Conservation (phyloP, 352 stramenopile genomes). For the Phytophthora cactorum region DNA sequence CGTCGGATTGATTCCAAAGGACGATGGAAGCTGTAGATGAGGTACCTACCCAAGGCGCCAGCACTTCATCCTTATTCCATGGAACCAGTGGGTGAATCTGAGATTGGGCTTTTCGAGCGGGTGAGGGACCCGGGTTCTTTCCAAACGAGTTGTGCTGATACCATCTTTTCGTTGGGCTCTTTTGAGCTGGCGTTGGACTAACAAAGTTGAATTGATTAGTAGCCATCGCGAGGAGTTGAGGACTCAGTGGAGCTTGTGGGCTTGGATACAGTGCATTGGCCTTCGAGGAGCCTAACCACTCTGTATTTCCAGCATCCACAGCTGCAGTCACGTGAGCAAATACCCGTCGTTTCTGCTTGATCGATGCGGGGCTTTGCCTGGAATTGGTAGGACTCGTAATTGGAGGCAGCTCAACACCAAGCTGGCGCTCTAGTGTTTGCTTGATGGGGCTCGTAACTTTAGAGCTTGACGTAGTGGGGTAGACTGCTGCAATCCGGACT, state of each 20-base stretch:
- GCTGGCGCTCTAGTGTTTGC: constrained; percentile 51
- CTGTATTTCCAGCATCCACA: constrained; percentile 27
- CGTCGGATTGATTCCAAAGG: background rate
- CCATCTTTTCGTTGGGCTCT: constrained; percentile 20
- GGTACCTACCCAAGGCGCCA: constrained; percentile 21
- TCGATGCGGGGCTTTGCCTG: constrained; percentile 34
- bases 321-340: constrained; percentile 46
- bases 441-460: constrained; percentile 16
- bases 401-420: constrained; percentile 64
- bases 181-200: constrained; percentile 12
- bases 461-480: constrained; percentile 13
- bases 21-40: constrained; percentile 21
- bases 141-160: constrained; percentile 22
- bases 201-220: constrained; percentile 57
- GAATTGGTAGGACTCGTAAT: constrained; percentile 27
- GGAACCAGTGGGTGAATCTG: constrained; percentile 17
- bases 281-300: constrained; percentile 14
- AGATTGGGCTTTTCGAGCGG: constrained; percentile 13
- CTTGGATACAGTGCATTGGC: constrained; percentile 7
- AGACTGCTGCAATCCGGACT: constrained; percentile 52
- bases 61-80: constrained; percentile 12
- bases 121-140: background rate
- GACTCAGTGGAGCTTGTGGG: constrained; percentile 14
- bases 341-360: constrained; percentile 56
- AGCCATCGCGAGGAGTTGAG: constrained; percentile 45